Base-by-base conservation (phyloP, 2,329 filamentous ascomycete species). In the Botrytis medusae region DNA sequence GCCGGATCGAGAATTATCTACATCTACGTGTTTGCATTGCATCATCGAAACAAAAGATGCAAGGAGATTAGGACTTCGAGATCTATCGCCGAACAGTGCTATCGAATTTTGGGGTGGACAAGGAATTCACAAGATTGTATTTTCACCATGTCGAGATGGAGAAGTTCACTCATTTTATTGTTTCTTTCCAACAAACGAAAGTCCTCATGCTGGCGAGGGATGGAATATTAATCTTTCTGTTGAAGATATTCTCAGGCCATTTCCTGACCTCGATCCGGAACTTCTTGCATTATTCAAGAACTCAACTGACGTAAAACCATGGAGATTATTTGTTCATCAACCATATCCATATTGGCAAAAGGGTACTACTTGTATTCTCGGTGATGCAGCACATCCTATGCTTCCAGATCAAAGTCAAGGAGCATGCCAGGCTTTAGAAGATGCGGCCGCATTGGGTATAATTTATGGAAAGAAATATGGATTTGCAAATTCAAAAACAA, bases 371-470 rank as follows among this genome's bases (percentile, higher is more conserved):
- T 89, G 87, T 68, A 81, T 92, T 0, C 79, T 92, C 18, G 91
- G 91, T 7, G 90, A 92, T 78, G 90, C 90, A 16, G 90, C 85
- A 2, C 90, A 92, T 77, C 90, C 90, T 2, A 90, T 90, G 87
- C 88, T 91, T 86, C 89, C 90, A 1, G 86, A 92, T 76, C 90
- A 92, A 79, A 89, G 87, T 72, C 90, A 92, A 79, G 90, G 90
- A 2, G 89, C 89, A 25, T 82, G 81, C 68, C 80, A 81, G 78
- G 82, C 82, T 1, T 80, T 83, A 40, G 82, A 84, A 74, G 82
- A 84, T 74, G 82, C 82, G 1, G 82, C 78, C 0, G 80, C 79
- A 0, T 71, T 83, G 6, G 81, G 82, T 1, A 74, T 82, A 5
- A 75, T 82, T 32, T 82, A 83, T 73, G 71, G 71, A 51, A 54